Percentiles rank a stretch among this genome's conserved stretches.
These are phyloP conservation scores for Elsinoe fawcettii DNA, from an alignment of 2,329 filamentous ascomycete species.

Conservation along the genomic window DNA sequence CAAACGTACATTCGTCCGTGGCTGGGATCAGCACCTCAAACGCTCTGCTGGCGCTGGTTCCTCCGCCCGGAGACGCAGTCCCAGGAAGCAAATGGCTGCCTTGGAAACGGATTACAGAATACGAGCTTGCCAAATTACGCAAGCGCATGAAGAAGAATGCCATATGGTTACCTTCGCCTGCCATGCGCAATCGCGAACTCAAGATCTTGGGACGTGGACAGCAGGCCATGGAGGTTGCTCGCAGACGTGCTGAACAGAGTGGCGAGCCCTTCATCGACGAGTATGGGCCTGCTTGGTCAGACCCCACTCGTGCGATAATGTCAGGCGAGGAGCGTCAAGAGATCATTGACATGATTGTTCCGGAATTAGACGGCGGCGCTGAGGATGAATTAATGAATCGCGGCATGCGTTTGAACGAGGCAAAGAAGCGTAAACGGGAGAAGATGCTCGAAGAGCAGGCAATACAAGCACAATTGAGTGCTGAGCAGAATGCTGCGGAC, in stretches of 20 bases:
- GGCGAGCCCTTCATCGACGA: constrained; percentile 59
- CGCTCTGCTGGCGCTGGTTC: constrained; percentile 50
- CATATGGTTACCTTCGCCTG: constrained; percentile 74
- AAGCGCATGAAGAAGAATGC: constrained; percentile 92
- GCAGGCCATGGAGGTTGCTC: constrained; percentile 42
- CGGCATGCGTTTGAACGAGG: constrained; percentile 70
- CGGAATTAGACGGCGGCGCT: constrained; percentile 28
- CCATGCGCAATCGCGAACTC: constrained; percentile 75
- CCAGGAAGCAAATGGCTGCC: constrained; percentile 54
- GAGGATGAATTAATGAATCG: constrained; percentile 62
- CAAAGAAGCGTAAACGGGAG: constrained; percentile 66
- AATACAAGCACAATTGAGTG: constrained; percentile 27
- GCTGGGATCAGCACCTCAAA: constrained; percentile 55
- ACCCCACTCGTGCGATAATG: constrained; percentile 28
- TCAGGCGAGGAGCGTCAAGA: constrained; percentile 29
- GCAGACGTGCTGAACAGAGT: constrained; percentile 56
- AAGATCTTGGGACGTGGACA: constrained; percentile 57
- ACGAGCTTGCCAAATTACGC: constrained; percentile 62
- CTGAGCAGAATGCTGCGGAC: constrained; percentile 25
- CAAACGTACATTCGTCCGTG: constrained; percentile 47
- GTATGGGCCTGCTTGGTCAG: constrained; percentile 28
- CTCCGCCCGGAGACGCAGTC: constrained; percentile 52
- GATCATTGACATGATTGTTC: constrained; percentile 28
- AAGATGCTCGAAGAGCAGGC: constrained; percentile 44
- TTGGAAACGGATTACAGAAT: constrained; percentile 58